phyloP scores from a whole-genome alignment of 2,329 filamentous ascomycete species.

The Cyphellophora europaea region DNA sequence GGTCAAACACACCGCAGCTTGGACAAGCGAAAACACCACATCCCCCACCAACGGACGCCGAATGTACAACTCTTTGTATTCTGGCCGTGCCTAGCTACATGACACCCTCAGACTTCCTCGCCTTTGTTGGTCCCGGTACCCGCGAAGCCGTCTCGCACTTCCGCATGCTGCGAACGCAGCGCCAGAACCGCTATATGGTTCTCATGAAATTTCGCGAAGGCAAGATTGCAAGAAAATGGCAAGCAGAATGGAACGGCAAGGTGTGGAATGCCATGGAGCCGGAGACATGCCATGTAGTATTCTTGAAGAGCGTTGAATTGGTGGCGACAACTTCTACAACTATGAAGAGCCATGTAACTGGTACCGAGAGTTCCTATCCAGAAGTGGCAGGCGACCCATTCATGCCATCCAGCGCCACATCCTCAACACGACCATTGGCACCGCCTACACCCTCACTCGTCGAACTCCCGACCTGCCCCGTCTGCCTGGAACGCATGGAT shows the following conservation, averaged over 20 bases:
- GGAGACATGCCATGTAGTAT: conserved; percentile 89
- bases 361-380: conserved; percentile 43
- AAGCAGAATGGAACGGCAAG: conserved; percentile 81
- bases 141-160: conserved; percentile 84
- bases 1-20: conserved; percentile 4
- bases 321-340: conserved; percentile 43
- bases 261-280: conserved; percentile 91
- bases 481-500: conserved; percentile 96
- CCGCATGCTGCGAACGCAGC: conserved; percentile 81
- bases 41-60: conserved; percentile 36
- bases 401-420: conserved; percentile 42
- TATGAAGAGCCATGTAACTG: conserved; percentile 21
- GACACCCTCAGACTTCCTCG: conserved; percentile 80
- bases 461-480: conserved; percentile 89
- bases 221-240: conserved; percentile 67
- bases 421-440: conserved; percentile 55
- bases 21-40: conserved; percentile 7
- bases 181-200: conserved; percentile 87
- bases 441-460: conserved; percentile 75
- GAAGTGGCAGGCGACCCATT: conserved; percentile 57
- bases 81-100: conserved; percentile 92
- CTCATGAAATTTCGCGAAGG: conserved; percentile 84
- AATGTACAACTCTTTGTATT: conserved; percentile 84
- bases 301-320: conserved; percentile 85
- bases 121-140: conserved; percentile 83